phyloP scores from a whole-genome alignment of 2,329 filamentous ascomycete species.

The Daldinia eschscholtzii region DNA sequence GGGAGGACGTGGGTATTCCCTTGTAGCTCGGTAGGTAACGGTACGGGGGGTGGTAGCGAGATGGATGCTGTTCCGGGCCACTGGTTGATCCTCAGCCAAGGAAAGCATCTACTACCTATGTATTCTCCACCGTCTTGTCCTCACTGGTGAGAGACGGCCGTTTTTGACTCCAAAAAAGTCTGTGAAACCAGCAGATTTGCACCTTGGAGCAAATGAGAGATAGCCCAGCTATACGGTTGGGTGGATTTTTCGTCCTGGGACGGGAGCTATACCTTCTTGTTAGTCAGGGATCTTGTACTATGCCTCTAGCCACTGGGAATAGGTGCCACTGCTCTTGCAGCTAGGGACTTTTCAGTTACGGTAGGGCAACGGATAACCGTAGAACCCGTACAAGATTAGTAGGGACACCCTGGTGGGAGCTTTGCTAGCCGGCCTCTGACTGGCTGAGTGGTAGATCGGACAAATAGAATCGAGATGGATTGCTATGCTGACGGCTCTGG shows the following conservation, averaged over 20 bases:
- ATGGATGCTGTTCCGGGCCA: slow-evolving; percentile 51
- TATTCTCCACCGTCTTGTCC: slow-evolving; percentile 36
- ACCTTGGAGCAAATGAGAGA: slow-evolving; percentile 20
- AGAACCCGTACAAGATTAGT: slow-evolving; percentile 17
- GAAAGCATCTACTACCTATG: slow-evolving; percentile 21
- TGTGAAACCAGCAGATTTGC: slow-evolving; percentile 37
- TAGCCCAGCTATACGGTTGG: slow-evolving; percentile 40
- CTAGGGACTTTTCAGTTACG: slow-evolving; percentile 32
- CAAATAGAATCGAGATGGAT: slow-evolving; percentile 29
- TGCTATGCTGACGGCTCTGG: slow-evolving; percentile 41
- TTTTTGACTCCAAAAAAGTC: slow-evolving; percentile 29
- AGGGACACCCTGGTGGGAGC: slow-evolving; percentile 11
- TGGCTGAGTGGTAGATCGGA: slow-evolving; percentile 22
- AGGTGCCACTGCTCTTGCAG: slow-evolving; percentile 39
- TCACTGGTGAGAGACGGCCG: slow-evolving; percentile 28
- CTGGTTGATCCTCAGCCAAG: slow-evolving; percentile 51
- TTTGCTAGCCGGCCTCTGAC: slow-evolving; percentile 27
- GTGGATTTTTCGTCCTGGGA: slow-evolving; percentile 21
- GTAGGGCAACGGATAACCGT: slow-evolving; percentile 38
- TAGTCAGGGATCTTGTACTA: slow-evolving; percentile 12
- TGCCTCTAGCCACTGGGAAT: slow-evolving; percentile 40
- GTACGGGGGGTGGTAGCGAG: slow-evolving; percentile 47
- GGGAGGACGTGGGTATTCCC: slow-evolving; percentile 46
- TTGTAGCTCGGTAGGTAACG: slow-evolving; percentile 20
- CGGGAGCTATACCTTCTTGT: slow-evolving; percentile 10